A percentile compares a stretch with the other conserved stretches of the same genome.
phyloP scores from a whole-genome alignment of 1,284 basidiomycete species.

The Moesziomyces parantarcticus region DNA sequence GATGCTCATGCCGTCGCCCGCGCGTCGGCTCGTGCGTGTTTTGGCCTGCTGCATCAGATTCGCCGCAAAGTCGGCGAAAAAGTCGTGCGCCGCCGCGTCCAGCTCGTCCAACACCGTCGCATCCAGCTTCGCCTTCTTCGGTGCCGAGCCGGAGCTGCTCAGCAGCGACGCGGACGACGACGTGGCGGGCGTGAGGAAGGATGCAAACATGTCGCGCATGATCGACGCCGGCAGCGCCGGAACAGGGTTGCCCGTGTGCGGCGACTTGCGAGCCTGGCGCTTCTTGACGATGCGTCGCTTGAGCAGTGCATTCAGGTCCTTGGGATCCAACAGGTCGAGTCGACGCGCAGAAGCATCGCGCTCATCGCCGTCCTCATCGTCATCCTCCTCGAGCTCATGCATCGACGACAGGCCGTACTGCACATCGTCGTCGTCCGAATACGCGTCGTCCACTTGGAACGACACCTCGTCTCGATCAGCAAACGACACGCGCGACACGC shows the following conservation, averaged over 20 bases:
- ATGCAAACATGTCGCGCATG: conserved; percentile 40
- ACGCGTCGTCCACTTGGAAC: conserved; percentile 32
- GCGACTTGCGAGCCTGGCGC: conserved; percentile 35
- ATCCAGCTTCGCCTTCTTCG: conserved; percentile 34
- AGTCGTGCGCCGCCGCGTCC: conserved; percentile 34
- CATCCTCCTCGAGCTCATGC: conserved; percentile 17
- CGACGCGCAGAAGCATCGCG: conserved; percentile 8
- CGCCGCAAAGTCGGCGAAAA: conserved; percentile 34
- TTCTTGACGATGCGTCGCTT: conserved; percentile 46
- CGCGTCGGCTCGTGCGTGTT: conserved; percentile 1
- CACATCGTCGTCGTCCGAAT: conserved; percentile 32
- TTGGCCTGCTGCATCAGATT: conserved; percentile 26
- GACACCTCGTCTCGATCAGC: conserved; percentile 32
- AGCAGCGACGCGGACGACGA: conserved; percentile 8
- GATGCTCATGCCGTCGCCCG: conserved; percentile 14
- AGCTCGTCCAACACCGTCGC: conserved; percentile 35
- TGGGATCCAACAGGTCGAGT: conserved; percentile 37
- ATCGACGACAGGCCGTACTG: conserved; percentile 22
- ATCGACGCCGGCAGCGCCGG: conserved; percentile 38
- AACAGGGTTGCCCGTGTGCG: conserved; percentile 20
- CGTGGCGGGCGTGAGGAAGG: conserved; percentile 30
- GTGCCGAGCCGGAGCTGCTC: conserved; percentile 2
- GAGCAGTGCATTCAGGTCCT: conserved; percentile 44
- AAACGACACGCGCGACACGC: conserved; percentile 27
- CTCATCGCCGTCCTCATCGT: conserved; percentile 26